Evolutionary conservation across 257 asterid genomes (phyloP), one percentile per base, ranked within the genome.

Genomic region (Solanum medicagineum): DNA sequence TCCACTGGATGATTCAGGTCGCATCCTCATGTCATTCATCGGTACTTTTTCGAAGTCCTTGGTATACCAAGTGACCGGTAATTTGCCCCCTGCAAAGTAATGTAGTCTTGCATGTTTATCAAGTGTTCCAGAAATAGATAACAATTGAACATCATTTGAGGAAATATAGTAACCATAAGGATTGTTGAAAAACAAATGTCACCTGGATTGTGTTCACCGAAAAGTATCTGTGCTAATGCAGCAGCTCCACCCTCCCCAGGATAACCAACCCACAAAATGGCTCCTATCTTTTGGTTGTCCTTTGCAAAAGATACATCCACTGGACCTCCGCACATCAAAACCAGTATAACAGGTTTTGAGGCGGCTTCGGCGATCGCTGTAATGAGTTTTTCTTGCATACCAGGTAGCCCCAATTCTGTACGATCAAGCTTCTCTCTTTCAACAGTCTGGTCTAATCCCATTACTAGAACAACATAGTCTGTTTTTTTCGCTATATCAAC

Each of bases 11-110:
- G 89, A 86, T 17, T 89, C 91, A 11, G 98, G 87, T 32, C 97
- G 87, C 98, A 94, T 94, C 85, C 93, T 91, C 96, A 91, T 94
- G 66, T 93, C 91, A 15, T 97, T 94, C 97, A 94, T 93, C 9
- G 93, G 90, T 81, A 92, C 83, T 79, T 88, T 89, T 54, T 26
- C 54, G 85, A 90, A 92, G 8, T 90, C 90, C 86, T 89, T 88
- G 4, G 97, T 94, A 68, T 93, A 94, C 98, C 98, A 94, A 14
- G 95, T 92, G 16, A 91, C 88, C 3, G 98, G 95, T 86, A 94
- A 84, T 84, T 79, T 89, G 15, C 97, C 97, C 24, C 97, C 96
- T 93, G 85, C 84, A 89, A 85, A 63, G 55, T 32, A 29, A 60
- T 17, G 8, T n/a, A 70, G 5, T 44, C 32, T 22, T 22, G 3